Conservation (phyloP, 176 grass and related monocot species). For the Eleusine coracana region DNA sequence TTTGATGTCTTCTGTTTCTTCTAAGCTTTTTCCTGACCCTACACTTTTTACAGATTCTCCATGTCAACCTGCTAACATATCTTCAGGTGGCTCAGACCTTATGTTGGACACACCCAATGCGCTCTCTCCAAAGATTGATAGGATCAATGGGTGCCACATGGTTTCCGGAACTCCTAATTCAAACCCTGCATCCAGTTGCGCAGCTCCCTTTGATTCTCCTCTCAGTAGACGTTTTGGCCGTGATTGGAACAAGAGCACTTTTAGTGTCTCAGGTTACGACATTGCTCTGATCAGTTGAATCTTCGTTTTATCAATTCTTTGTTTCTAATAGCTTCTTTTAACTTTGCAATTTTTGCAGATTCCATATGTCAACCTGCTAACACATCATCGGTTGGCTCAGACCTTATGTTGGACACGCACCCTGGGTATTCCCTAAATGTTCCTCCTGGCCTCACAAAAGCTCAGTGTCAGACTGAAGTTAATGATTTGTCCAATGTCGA, state of each 20-base stretch:
- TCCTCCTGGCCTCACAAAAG: conserved; percentile 45
- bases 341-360: neutral
- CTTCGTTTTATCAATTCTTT: conserved; percentile 3
- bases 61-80: conserved; percentile 26
- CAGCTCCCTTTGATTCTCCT: conserved; percentile 34
- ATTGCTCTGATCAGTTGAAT: conserved; percentile 8
- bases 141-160: conserved; percentile 3
- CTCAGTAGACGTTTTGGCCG: neutral
- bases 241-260: conserved; percentile 19
- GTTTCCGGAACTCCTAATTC: conserved; percentile 27
- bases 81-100: conserved; percentile 21
- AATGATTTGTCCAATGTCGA: too few relatives aligned
- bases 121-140: conserved; percentile 1
- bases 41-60: conserved; percentile 23
- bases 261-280: conserved; percentile 10
- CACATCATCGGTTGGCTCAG: conserved; percentile 19
- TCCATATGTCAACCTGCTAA: conserved; percentile 31
- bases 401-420: conserved; percentile 25
- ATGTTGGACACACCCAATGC: conserved; percentile 17
- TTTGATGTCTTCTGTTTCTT: neutral
- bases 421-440: conserved; percentile 22
- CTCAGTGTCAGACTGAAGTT: neutral
- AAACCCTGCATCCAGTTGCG: conserved; percentile 19
- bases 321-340: conserved; percentile 15
- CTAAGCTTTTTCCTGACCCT: neutral